These are phyloP conservation scores for Bocquillonia castaneifolia DNA, from an alignment of 441 rosid species.

Conservation along the genomic window DNA sequence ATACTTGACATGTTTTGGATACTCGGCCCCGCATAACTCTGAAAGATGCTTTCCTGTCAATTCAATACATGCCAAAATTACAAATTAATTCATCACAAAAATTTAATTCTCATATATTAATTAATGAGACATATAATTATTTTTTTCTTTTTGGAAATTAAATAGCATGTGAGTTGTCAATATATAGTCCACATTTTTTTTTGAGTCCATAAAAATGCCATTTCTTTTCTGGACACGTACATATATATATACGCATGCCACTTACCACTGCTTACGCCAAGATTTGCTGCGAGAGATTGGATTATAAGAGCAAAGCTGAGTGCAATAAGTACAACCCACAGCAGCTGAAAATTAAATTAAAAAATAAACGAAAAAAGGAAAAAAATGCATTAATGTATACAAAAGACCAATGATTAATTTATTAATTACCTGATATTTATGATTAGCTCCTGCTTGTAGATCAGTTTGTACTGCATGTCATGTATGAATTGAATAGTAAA, in stretches of 20 bases:
- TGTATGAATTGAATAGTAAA: too few species aligned
- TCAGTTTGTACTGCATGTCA: conserved; percentile 56
- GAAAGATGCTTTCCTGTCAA: conserved; percentile 50
- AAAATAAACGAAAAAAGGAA: background rate
- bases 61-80: background rate
- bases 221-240: too few species aligned
- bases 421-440: conserved; percentile 41
- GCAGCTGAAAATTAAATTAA: conserved; percentile 31
- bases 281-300: conserved; percentile 62
- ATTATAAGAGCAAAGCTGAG: conserved; percentile 55
- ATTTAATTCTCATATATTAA: background rate
- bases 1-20: conserved; percentile 42
- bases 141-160: too few species aligned
- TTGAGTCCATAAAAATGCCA: too few species aligned
- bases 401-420: too few species aligned
- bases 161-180: too few species aligned
- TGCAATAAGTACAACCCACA: conserved; percentile 58
- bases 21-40: conserved; percentile 57
- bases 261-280: conserved; percentile 62
- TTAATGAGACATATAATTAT: too few species aligned
- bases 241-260: background rate
- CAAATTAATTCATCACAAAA: background rate
- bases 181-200: too few species aligned
- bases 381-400: background rate
- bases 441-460: conserved; percentile 62